Conservation (phyloP, 192 early-diverging fungal species). For the Mortierella alpina region DNA sequence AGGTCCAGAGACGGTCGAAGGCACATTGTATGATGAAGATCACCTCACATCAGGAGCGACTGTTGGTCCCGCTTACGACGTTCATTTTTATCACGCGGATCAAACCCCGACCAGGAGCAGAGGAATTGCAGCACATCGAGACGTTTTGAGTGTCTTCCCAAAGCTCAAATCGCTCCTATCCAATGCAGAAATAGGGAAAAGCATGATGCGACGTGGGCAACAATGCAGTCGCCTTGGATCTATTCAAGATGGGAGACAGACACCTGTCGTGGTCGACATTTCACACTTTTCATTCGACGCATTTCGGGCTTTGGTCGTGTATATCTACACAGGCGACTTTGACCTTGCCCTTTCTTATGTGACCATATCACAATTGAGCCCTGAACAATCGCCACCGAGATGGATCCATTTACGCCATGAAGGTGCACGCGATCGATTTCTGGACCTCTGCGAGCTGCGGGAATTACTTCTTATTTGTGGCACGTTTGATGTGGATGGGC, state of each 20-base stretch:
- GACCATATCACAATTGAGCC: neutral
- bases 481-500: neutral
- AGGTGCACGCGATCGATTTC: neutral
- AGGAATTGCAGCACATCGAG: neutral
- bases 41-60: neutral
- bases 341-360: neutral
- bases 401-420: neutral
- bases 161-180: neutral
- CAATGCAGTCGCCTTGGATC: no score
- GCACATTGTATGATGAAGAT: neutral
- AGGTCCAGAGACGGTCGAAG: neutral
- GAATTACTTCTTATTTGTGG: neutral
- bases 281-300: neutral
- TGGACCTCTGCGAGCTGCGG: neutral
- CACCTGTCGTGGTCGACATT: constrained; percentile 11
- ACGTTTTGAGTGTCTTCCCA: neutral
- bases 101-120: neutral
- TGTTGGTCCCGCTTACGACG: neutral
- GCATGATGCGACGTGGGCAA: neutral
- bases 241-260: neutral
- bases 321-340: constrained; percentile 5
- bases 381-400: neutral
- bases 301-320: constrained; percentile 4
- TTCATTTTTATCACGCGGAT: constrained; percentile 13
- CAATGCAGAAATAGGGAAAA: neutral